phyloP scores from a whole-genome alignment of 257 asterid genomes.

The Agastache rugosa region DNA sequence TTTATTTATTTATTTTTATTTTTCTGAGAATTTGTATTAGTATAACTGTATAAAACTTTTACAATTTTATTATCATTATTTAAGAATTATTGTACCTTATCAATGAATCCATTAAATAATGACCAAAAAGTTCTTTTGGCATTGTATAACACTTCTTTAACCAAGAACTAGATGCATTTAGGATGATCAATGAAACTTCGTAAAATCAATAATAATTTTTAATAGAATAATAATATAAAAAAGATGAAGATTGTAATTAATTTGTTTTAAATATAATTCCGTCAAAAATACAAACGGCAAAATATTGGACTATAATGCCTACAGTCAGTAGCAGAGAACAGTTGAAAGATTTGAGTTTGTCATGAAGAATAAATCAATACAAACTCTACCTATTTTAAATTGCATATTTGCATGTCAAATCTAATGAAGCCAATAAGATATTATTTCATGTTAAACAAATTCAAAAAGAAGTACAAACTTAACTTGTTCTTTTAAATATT shows the following conservation, averaged over 20 bases:
- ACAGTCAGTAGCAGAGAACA: background rate
- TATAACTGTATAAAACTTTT: background rate
- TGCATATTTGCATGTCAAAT: background rate
- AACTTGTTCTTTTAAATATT: too few species aligned
- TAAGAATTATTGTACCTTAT: background rate
- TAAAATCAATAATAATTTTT: background rate
- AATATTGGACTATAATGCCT: background rate
- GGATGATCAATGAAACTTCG: background rate
- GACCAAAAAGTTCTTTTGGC: background rate
- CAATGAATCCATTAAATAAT: background rate
- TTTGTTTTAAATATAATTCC: too few species aligned
- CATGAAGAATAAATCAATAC: background rate
- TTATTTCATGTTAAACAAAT: background rate
- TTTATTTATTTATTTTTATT: too few species aligned
- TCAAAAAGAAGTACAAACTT: background rate
- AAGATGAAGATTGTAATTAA: background rate
- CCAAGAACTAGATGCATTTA: too few species aligned
- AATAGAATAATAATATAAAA: background rate
- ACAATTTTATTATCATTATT: background rate
- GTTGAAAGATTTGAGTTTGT: background rate
- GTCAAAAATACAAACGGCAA: background rate
- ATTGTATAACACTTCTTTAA: background rate
- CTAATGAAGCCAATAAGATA: background rate
- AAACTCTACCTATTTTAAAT: background rate
- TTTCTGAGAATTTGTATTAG: background rate